Base-by-base conservation (phyloP, 2,329 filamentous ascomycete species). In the Tricladium varicosporioides region DNA sequence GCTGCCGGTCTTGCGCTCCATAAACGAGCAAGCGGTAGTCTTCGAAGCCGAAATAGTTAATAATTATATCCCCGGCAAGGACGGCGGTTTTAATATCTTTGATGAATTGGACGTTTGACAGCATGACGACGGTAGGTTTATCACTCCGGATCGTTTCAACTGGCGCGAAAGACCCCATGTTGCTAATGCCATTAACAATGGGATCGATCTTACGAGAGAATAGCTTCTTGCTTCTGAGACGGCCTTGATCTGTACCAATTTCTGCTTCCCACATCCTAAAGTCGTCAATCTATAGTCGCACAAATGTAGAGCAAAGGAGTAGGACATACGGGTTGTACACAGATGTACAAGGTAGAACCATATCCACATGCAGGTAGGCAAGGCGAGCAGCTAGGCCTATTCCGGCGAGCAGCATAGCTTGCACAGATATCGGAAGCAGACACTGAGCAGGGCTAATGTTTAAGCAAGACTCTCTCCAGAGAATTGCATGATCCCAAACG, bases 31-130 rank as follows among this genome's bases (percentile, higher is more conserved):
- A 76, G 53, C 78, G 76, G 69, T 86, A 87, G 57, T 86, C 82
- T 47, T 76, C 78, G 70, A 87, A 86, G 15, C 83, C 83, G 76
- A 80, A 86, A 61, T 83, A 77, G 66, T 87, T 86, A 61, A 85
- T 78, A 60, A 87, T 86, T 59, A 87, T 80, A 62, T 87, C 83
- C 1, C 83, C 83, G 5, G 84, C 82, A 3, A 85, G 73, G 19
- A 87, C 77, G 2, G 84, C 83, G 1, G 79, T 85, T 68, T 85
- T 86, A 70, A 87, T 84, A 59, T 86, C 84, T 67, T 87, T 87
- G 60, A 51, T 50, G 22, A 48, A 57, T 74, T 80, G 79, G 3
- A 83, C 76, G 59, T 87, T 83, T 16, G 83, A 86, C 52, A 87
- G 69, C 84, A 87, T 87, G 27, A 82, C 82, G 2, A 85, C 83